Evolutionary conservation across 176 grass and related monocot species (phyloP).

Genomic region (Aegilops tauschii): DNA sequence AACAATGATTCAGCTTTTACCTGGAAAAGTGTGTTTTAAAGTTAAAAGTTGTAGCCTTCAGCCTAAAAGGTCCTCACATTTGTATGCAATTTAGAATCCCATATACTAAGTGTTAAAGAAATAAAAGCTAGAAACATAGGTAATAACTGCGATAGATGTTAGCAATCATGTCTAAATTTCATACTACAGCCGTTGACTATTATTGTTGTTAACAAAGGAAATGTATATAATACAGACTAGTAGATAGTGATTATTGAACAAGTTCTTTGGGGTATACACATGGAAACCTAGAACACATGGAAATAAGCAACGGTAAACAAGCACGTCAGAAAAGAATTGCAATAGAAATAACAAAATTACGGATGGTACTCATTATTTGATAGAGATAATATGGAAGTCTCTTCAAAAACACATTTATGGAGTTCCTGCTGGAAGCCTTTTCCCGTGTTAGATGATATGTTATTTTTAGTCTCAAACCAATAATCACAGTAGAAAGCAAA

Average conservation of each 20-base stretch:
- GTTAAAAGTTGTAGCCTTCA: not conserved
- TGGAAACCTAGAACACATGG: not conserved
- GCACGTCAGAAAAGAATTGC: not conserved
- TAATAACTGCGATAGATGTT: not conserved
- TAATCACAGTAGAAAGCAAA: not conserved
- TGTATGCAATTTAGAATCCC: not conserved
- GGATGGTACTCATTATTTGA: not conserved
- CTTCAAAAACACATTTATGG: not conserved
- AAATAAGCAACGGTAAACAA: not conserved
- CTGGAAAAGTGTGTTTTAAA: slow-evolving; percentile 17
- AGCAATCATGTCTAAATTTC: not conserved
- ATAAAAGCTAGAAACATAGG: not conserved
- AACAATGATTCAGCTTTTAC: slow-evolving; percentile 61
- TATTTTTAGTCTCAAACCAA: slow-evolving; percentile 28
- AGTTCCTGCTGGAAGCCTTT: not conserved
- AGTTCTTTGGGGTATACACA: not conserved
- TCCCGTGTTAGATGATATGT: not conserved
- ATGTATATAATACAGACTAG: not conserved
- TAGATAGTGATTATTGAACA: not conserved
- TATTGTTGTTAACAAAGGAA: not conserved
- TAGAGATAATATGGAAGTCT: not conserved
- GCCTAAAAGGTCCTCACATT: not conserved
- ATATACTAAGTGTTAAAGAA: slow-evolving; percentile 1
- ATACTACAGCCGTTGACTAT: not conserved
- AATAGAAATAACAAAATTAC: not conserved